Evolutionary conservation across 2,329 filamentous ascomycete species (phyloP).

Genomic region (Ophiostoma angusticollis): DNA sequence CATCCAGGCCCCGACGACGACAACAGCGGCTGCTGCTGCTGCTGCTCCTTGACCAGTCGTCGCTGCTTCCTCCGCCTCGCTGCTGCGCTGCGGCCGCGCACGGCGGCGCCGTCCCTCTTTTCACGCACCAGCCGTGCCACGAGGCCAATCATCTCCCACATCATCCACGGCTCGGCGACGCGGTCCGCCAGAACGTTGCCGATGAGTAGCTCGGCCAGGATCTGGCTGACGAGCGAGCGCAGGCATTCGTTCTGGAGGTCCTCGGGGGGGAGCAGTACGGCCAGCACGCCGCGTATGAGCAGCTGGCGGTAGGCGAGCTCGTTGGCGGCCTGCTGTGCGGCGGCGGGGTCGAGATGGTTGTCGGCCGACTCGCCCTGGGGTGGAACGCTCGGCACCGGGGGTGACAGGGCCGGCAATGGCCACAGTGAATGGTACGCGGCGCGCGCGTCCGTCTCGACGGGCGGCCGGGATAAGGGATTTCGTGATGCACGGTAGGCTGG

Average conservation of each 20-base stretch:
- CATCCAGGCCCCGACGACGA: not conserved
- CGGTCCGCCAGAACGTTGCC: constrained; percentile 70
- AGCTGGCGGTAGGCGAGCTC: constrained; percentile 79
- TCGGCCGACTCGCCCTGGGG: constrained; percentile 20
- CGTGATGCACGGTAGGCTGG: constrained; percentile 62
- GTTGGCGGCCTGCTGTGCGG: constrained; percentile 55
- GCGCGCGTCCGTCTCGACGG: constrained; percentile 48
- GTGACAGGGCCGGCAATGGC: constrained; percentile 68
- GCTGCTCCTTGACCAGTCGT: not conserved
- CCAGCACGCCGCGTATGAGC: constrained; percentile 69
- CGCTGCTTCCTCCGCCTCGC: not conserved
- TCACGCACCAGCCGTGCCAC: constrained; percentile 33
- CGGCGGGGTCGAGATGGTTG: constrained; percentile 26
- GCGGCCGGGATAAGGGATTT: constrained; percentile 41
- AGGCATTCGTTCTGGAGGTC: constrained; percentile 82
- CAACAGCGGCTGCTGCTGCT: not conserved
- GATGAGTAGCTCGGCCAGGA: constrained; percentile 81
- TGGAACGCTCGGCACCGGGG: too few relatives aligned
- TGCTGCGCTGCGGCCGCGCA: too few relatives aligned
- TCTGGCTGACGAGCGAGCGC: constrained; percentile 69
- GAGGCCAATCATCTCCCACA: constrained; percentile 76
- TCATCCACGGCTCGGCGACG: constrained; percentile 73
- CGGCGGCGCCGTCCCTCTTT: constrained; percentile 11
- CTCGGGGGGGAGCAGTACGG: constrained; percentile 78
- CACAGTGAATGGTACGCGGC: constrained; percentile 72